Evolutionary conservation across 2,329 filamentous ascomycete genomes (phyloP), one percentile per base, ranked within the genome.

Genomic region (Nannizziopsis barbatae): DNA sequence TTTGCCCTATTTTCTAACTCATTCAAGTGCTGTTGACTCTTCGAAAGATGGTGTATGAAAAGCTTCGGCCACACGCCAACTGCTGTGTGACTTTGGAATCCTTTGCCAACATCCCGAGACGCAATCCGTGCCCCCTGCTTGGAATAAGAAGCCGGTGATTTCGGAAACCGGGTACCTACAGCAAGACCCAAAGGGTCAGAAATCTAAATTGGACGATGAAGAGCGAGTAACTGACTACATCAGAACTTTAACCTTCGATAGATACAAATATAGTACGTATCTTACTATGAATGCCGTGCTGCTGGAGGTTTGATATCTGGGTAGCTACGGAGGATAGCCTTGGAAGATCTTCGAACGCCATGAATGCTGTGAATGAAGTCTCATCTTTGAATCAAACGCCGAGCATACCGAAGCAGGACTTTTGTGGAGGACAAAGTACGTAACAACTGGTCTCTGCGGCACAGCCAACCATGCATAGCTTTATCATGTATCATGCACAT

Each of bases 81-180:
- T 45, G 44, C 36, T 10, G 44, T 46, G 36, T 37, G 33, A 46
- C 44, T 40, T 46, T 15, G 22, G 20, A 40, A n/a, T 40, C 36
- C 36, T 46, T 40, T 39, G 15, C 44, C 44, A 46, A 40, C 20
- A 32, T 46, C 10, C 36, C 27, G 36, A 40, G n/a, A 31, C 9
- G 22, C 35, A 40, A n/a, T 11, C 27, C 17, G 20, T 27, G 27
- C 44, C 9, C 20, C 35, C 20, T 40, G 38, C 7, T 17, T 20
- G 35, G 22, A 30, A n/a, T 12, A 8, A 40, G 10, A n/a, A 38
- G 33, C 35, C 35, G 4, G 33, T 20, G 9, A 15, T 17, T 20
- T 46, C 32, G 38, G 30, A 31, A 36, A 36, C 36, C 38, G 45
- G 45, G 38, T 42, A 27, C 45, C 45, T 48, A 48, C 45, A 47